A percentile compares a stretch with the other conserved stretches of the same genome.
Conservation (phyloP, 164 flowering plant genomes). For the Santalum album region DNA sequence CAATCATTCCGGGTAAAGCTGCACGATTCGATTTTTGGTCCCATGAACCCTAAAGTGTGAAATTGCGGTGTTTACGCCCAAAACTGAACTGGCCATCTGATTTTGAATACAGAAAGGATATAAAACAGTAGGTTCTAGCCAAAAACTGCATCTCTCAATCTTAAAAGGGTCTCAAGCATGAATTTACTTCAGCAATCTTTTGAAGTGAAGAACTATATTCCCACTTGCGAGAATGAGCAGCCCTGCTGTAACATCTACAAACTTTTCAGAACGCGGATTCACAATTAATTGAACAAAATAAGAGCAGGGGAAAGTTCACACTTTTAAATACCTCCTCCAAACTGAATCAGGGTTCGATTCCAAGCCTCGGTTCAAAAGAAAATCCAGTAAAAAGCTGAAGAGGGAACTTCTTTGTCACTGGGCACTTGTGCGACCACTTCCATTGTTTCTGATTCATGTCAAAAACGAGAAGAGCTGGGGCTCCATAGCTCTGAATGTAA, state of each 20-base stretch:
- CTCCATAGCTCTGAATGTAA: constrained; percentile 88
- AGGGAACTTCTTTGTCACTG: constrained; percentile 74
- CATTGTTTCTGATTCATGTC: constrained; percentile 61
- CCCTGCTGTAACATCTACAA: not conserved
- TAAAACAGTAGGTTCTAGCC: not conserved
- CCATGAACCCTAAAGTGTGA: no score
- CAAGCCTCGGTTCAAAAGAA: constrained; percentile 88
- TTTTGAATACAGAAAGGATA: no score
- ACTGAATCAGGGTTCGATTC: constrained; percentile 39
- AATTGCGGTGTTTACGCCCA: no score
- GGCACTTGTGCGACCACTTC: constrained; percentile 91
- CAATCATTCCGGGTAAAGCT: no score
- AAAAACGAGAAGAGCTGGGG: constrained; percentile 65
- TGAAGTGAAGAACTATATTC: not conserved
- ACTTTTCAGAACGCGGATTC: not conserved
- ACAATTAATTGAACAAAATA: constrained; percentile 1
- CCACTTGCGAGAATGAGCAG: not conserved
- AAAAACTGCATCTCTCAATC: not conserved
- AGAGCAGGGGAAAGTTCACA: not conserved
- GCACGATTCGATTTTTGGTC: no score
- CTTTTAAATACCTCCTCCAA: not conserved
- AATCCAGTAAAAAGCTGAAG: constrained; percentile 92
- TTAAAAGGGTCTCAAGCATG: not conserved
- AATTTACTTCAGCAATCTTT: not conserved
- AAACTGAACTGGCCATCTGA: no score